phyloP scores from a whole-genome alignment of 1,284 basidiomycete genomes.

The Phellopilus nigrolimitatus region DNA sequence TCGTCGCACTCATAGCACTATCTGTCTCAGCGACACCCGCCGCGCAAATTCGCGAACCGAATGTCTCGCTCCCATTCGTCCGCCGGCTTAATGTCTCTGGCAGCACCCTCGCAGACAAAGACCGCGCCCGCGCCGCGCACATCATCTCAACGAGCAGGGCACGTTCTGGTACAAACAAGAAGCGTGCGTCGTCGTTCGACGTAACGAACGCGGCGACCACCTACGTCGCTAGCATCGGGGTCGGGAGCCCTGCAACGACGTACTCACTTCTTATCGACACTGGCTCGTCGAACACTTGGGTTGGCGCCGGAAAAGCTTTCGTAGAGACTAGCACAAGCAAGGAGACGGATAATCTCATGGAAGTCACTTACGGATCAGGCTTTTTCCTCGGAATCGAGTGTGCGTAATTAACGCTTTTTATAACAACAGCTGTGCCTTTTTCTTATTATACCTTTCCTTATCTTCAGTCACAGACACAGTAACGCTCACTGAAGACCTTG shows the following conservation, averaged over 20 bases:
- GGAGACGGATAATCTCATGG: conserved; percentile 15
- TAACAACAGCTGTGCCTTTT: not conserved
- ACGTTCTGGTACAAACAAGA: not conserved
- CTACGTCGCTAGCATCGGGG: conserved; percentile 18
- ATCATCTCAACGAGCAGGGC: not conserved
- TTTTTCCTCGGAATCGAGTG: conserved; percentile 21
- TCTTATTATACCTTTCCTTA: conserved; percentile 1
- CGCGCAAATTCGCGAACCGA: conserved; percentile 7
- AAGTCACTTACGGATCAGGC: conserved; percentile 21
- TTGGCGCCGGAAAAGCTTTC: conserved; percentile 20
- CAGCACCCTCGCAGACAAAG: conserved; percentile 16
- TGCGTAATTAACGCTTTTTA: not conserved
- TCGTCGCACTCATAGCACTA: not conserved
- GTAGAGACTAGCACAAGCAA: conserved; percentile 15
- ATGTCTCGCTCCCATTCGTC: conserved; percentile 9
- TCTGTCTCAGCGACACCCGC: conserved; percentile 1
- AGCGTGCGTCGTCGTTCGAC: conserved; percentile 11
- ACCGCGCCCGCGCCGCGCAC: conserved; percentile 16
- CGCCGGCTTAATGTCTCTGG: conserved; percentile 9
- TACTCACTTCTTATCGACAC: conserved; percentile 23
- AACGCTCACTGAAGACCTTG: conserved; percentile 17
- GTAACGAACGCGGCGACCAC: conserved; percentile 14
- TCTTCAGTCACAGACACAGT: conserved; percentile 20
- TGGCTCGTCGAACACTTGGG: conserved; percentile 24
- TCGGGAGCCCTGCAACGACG: conserved; percentile 20